Conservation (phyloP, 78 protist genomes). For the slime mould (Dictyostelium discoideum) region DNA sequence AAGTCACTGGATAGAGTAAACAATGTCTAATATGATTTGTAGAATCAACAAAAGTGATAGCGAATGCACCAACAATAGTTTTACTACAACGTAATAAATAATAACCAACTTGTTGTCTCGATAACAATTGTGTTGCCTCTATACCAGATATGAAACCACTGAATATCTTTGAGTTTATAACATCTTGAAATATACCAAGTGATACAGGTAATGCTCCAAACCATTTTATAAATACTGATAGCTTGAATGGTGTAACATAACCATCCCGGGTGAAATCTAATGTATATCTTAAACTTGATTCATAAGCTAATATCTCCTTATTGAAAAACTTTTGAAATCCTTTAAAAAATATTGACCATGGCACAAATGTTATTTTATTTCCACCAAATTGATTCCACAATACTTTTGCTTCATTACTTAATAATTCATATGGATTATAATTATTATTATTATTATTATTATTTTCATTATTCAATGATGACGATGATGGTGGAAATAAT, state of each 20-base stretch:
- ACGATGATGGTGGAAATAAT: not conserved
- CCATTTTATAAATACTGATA: constrained; percentile 61
- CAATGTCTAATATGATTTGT: constrained; percentile 66
- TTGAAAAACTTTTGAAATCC: constrained; percentile 20
- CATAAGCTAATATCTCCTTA: not conserved
- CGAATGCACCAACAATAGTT: constrained; percentile 83
- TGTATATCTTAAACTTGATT: constrained; percentile 2
- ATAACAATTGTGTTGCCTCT: constrained; percentile 44
- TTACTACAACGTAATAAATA: constrained; percentile 79
- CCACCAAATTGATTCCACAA: constrained; percentile 60
- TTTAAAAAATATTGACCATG: constrained; percentile 22
- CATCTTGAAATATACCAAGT: not conserved
- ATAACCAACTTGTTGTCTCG: constrained; percentile 35
- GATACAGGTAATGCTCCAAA: constrained; percentile 54
- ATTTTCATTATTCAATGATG: not conserved
- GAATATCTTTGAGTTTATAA: constrained; percentile 39
- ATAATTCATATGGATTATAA: constrained; percentile 2
- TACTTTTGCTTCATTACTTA: constrained; percentile 20
- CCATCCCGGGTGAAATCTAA: constrained; percentile 71
- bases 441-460: constrained; percentile 6
- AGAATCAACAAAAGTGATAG: constrained; percentile 79
- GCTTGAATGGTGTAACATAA: constrained; percentile 34
- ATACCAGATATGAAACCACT: constrained; percentile 83
- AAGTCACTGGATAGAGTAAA: constrained; percentile 35
- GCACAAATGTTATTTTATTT: not conserved